These are phyloP conservation scores for Dentipellis sp. DNA, from an alignment of 768 basidiomycete genomes.

Conservation along the genomic window DNA sequence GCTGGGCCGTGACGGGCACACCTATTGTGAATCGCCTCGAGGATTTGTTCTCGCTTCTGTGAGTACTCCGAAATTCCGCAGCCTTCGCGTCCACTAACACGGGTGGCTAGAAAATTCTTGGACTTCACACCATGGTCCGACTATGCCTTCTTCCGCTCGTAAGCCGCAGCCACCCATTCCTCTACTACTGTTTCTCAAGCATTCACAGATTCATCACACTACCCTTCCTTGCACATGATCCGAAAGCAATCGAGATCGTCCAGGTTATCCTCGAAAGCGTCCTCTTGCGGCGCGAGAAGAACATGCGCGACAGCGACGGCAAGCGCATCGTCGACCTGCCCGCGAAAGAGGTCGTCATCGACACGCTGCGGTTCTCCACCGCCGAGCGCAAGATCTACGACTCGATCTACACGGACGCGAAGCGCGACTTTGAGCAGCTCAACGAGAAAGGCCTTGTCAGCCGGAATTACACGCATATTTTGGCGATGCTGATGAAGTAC, in stretches of 20 bases:
- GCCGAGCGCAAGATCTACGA: constrained; percentile 85
- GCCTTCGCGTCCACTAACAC: background rate
- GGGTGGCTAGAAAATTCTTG: constrained; percentile 53
- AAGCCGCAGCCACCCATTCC: constrained; percentile 15
- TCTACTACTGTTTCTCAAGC: background rate
- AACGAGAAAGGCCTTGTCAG: constrained; percentile 70
- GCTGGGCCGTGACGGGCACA: constrained; percentile 94
- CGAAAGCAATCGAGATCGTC: constrained; percentile 89
- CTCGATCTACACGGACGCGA: constrained; percentile 72
- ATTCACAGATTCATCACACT: constrained; percentile 65
- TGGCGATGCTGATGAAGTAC: constrained; percentile 92
- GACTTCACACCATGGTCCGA: constrained; percentile 76
- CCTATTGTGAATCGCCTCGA: constrained; percentile 93
- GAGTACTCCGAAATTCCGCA: constrained; percentile 13
- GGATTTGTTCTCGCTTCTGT: constrained; percentile 83
- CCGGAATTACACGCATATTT: constrained; percentile 79
- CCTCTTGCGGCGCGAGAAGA: constrained; percentile 85
- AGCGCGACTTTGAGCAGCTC: constrained; percentile 70
- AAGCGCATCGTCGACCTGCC: constrained; percentile 85
- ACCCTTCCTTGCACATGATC: constrained; percentile 85
- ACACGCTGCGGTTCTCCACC: constrained; percentile 71
- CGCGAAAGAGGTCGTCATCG: constrained; percentile 66
- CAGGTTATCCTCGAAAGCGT: constrained; percentile 90
- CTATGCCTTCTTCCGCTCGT: constrained; percentile 86
- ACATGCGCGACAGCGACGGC: constrained; percentile 81